These are phyloP conservation scores for Podila epigama DNA, from an alignment of 192 early-diverging fungal genomes.

Conservation along the genomic window DNA sequence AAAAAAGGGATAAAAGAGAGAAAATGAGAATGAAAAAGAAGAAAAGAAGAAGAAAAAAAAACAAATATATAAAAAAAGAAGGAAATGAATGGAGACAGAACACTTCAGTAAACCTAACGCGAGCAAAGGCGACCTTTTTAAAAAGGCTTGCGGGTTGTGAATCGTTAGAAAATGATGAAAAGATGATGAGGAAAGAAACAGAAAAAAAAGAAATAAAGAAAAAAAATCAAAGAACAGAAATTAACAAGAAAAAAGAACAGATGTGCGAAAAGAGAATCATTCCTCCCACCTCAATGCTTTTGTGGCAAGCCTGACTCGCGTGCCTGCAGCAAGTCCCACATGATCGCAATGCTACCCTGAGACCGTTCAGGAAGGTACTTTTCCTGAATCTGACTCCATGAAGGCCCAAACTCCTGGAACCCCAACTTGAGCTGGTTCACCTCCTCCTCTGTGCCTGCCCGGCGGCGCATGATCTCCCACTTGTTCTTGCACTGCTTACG, in stretches of 20 bases:
- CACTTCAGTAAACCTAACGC: no score
- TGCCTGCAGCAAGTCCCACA: slow-evolving; percentile 40
- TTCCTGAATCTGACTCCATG: slow-evolving; percentile 45
- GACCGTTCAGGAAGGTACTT: slow-evolving; percentile 45
- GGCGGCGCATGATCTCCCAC: slow-evolving; percentile 49
- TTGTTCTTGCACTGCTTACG: slow-evolving; percentile 50
- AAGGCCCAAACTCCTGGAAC: slow-evolving; percentile 32
- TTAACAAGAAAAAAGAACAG: background rate
- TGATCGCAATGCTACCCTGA: slow-evolving; percentile 42
- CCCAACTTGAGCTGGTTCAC: slow-evolving; percentile 20
- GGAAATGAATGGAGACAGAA: background rate
- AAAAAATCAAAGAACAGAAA: background rate
- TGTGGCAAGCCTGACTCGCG: slow-evolving; percentile 25
- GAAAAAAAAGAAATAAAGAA: background rate
- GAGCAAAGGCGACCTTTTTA: no score
- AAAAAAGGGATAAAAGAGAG: background rate
- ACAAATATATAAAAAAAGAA: slow-evolving; percentile 1
- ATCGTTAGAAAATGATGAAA: background rate
- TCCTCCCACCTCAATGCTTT: slow-evolving; percentile 3
- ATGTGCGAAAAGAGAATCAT: background rate
- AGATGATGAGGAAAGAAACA: background rate
- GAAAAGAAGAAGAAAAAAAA: background rate
- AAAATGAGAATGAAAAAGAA: background rate
- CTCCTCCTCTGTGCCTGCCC: slow-evolving; percentile 41
- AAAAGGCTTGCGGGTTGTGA: no score